Conservation (phyloP, 352 stramenopile genomes). For the Globisporangium alternatum region DNA sequence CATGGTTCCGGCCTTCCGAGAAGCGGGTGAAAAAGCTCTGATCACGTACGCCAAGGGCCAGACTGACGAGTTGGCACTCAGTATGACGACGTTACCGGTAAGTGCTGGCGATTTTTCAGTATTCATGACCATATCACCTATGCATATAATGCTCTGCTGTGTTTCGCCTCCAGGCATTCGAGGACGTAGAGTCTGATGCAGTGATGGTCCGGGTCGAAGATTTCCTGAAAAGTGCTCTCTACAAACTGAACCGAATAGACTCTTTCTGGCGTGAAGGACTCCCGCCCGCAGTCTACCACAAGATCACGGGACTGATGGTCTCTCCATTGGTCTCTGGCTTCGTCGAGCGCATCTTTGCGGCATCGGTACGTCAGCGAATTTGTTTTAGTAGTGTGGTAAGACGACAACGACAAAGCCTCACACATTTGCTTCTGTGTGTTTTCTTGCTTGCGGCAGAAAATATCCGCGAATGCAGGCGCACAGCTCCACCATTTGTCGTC, state of each 20-base stretch:
- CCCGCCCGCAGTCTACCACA: conserved; percentile 47
- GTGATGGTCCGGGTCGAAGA: conserved; percentile 41
- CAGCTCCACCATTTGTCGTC: conserved; percentile 47
- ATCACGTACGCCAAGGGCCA: conserved; percentile 37
- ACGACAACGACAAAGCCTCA: no score
- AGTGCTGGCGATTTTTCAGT: conserved; percentile 5
- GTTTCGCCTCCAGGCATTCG: conserved; percentile 27
- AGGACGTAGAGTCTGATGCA: conserved; percentile 34
- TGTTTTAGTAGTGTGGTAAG: background rate
- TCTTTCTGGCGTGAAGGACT: conserved; percentile 68
- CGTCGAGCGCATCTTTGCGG: conserved; percentile 44
- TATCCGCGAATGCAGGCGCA: conserved; percentile 37
- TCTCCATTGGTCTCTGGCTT: conserved; percentile 56
- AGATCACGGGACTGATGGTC: conserved; percentile 46
- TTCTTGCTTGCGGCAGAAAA: conserved; percentile 30
- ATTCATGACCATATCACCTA: background rate
- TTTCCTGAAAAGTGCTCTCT: conserved; percentile 53
- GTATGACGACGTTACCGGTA: conserved; percentile 45
- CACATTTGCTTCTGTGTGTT: background rate
- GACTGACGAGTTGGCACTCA: conserved; percentile 42
- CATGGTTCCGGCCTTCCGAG: conserved; percentile 67
- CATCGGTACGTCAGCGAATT: conserved; percentile 31
- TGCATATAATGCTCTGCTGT: background rate
- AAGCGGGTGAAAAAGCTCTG: conserved; percentile 54
- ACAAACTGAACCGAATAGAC: conserved; percentile 63